Evolutionary conservation across 768 basidiomycete genomes (phyloP).

Genomic region (Sporobolomyces pararoseus): DNA sequence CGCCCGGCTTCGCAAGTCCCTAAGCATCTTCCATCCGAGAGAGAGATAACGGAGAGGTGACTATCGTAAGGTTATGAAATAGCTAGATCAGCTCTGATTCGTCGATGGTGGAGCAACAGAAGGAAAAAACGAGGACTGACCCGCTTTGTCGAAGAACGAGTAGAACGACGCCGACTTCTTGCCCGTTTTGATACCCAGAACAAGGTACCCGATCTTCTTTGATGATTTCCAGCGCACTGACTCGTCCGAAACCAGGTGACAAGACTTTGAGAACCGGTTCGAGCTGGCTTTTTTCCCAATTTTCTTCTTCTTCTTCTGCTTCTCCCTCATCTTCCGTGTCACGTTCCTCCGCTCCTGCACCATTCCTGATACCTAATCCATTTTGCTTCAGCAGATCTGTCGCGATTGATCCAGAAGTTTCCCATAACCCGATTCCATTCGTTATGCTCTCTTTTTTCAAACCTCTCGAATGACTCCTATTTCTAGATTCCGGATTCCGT

Average conservation of each 20-base stretch:
- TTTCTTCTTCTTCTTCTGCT: not conserved
- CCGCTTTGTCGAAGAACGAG: not conserved
- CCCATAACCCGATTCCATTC: conserved; percentile 41
- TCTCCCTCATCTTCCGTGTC: too few relatives aligned
- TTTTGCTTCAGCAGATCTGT: not conserved
- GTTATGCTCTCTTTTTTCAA: conserved; percentile 30
- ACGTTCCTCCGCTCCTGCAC: too few relatives aligned
- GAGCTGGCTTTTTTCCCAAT: not conserved
- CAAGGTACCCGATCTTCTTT: not conserved
- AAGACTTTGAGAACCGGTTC: not conserved
- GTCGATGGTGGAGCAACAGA: too few relatives aligned
- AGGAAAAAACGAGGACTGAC: not conserved
- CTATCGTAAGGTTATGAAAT: not conserved
- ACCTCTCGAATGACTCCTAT: not conserved
- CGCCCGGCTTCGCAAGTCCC: too few relatives aligned
- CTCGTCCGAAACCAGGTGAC: not conserved
- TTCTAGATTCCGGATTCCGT: not conserved
- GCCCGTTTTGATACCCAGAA: not conserved
- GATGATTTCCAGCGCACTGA: not conserved
- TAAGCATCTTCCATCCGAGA: not conserved
- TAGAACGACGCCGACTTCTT: not conserved
- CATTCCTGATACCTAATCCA: too few relatives aligned
- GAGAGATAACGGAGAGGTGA: not conserved
- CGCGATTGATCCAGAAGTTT: not conserved
- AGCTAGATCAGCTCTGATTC: not conserved